Evolutionary conservation across 306 rosid species (phyloP).

Genomic region (Glycyrrhiza uralensis): DNA sequence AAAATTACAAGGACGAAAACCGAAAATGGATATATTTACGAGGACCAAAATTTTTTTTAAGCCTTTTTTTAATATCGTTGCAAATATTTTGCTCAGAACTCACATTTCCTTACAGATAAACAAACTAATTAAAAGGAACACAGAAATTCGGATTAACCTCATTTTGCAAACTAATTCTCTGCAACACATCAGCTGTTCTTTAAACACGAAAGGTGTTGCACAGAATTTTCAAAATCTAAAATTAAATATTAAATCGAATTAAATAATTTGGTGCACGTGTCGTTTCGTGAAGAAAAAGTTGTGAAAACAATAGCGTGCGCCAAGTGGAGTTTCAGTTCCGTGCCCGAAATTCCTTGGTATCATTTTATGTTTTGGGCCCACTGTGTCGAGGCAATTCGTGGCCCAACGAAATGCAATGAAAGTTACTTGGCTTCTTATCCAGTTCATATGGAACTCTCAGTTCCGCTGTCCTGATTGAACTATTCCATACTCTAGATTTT

Average conservation of each 20-base stretch:
- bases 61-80: no score
- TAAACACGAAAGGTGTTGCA: background rate
- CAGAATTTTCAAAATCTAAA: background rate
- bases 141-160: no score
- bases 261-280: no score
- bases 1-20: no score
- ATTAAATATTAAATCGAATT: no score
- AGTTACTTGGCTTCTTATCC: conserved; percentile 26
- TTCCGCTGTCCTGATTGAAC: background rate
- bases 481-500: background rate
- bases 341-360: background rate
- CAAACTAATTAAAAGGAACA: no score
- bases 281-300: background rate
- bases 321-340: background rate
- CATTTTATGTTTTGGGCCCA: background rate
- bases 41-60: no score
- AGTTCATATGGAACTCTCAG: background rate
- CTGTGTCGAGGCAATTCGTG: conserved; percentile 3
- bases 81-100: no score
- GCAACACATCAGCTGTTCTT: no score
- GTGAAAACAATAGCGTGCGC: background rate
- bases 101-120: no score
- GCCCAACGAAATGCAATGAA: conserved; percentile 17
- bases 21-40: no score
- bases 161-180: no score